Evolutionary conservation across 1,139 yeast species (phyloP).

Genomic region (Ashbya aceris): DNA sequence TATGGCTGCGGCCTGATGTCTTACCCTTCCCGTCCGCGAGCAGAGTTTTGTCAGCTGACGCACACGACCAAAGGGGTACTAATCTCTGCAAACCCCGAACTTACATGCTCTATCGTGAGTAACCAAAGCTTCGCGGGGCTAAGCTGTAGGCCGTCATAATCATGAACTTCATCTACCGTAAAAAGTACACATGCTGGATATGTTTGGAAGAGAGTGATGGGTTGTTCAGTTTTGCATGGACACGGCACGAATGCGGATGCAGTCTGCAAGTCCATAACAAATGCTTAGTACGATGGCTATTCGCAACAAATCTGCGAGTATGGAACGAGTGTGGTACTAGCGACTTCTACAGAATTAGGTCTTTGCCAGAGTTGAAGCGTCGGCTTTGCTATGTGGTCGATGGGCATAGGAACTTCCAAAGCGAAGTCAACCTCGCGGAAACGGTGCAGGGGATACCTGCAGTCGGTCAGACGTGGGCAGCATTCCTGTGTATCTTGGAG

Average conservation of each 20-base stretch:
- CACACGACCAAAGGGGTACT: too few species aligned
- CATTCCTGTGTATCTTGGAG: constrained; percentile 8
- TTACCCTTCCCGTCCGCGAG: too few species aligned
- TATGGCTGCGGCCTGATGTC: too few species aligned
- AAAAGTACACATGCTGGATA: constrained; percentile 16
- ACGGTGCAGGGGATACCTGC: constrained; percentile 12
- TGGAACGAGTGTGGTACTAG: constrained; percentile 8
- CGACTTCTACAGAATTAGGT: constrained; percentile 7
- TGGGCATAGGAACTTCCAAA: constrained; percentile 15
- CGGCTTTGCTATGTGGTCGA: constrained; percentile 14
- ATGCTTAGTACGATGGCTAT: constrained; percentile 17
- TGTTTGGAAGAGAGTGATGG: constrained; percentile 14
- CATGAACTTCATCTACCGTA: background rate
- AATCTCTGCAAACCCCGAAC: too few species aligned
- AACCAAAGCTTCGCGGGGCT: too few species aligned
- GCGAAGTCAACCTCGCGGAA: constrained; percentile 12
- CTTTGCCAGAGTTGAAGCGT: constrained; percentile 10
- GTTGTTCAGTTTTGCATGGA: constrained; percentile 9
- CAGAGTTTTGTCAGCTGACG: too few species aligned
- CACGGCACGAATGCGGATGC: constrained; percentile 17
- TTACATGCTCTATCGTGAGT: too few species aligned
- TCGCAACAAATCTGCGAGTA: constrained; percentile 11
- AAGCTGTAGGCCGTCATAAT: too few species aligned
- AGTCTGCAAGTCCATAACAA: constrained; percentile 16
- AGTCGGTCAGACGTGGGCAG: constrained; percentile 11